phyloP scores from a whole-genome alignment of 495 filamentous ascomycete genomes.

The Trichoderma virens region DNA sequence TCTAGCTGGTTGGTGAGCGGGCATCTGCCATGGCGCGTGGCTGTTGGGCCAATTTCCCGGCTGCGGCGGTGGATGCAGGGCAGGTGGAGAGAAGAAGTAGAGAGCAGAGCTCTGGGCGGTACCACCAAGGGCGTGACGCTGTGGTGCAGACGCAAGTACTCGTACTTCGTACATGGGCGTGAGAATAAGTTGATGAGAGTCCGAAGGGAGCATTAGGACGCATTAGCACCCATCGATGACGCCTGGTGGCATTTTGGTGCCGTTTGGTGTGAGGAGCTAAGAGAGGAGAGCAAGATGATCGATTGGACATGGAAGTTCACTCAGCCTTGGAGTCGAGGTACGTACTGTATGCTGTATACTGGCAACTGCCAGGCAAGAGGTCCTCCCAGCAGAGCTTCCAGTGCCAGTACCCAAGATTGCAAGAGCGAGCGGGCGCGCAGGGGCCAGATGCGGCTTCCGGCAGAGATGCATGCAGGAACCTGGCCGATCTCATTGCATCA shows the following conservation, averaged over 20 bases:
- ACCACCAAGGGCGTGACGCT: background rate
- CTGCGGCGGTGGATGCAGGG: background rate
- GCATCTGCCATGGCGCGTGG: constrained; percentile 1
- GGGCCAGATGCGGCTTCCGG: constrained; percentile 1
- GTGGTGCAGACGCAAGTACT: background rate
- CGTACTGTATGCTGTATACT: no score
- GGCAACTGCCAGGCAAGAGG: no score
- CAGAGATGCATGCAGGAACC: constrained; percentile 5
- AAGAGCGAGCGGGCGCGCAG: background rate
- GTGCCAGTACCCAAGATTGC: background rate
- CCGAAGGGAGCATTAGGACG: background rate
- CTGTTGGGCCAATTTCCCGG: constrained; percentile 4
- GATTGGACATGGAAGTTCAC: no score
- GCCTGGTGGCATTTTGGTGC: background rate
- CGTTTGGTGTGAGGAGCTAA: background rate
- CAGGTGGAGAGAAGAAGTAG: background rate
- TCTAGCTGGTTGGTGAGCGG: background rate
- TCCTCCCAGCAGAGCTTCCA: no score
- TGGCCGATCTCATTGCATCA: background rate
- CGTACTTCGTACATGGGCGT: background rate
- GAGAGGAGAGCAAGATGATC: background rate
- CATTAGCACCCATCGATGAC: background rate
- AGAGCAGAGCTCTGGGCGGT: background rate
- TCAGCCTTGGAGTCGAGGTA: no score
- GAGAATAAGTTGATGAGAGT: background rate